Conservation (phyloP, 768 basidiomycete genomes). For the Hydnum rufescens region DNA sequence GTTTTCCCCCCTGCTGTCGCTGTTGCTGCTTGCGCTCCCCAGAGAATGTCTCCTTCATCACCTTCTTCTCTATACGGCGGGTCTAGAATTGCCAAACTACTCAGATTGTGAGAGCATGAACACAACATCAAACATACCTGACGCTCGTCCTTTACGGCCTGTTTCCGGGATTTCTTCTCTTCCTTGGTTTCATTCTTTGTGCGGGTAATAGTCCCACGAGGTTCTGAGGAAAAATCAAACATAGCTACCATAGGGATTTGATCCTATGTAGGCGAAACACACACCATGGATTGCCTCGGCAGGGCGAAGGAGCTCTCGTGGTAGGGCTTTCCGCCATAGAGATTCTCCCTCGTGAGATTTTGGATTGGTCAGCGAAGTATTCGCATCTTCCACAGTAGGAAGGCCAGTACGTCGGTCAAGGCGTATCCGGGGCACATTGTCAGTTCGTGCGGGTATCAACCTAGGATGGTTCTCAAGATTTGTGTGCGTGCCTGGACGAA, state of each 20-base stretch:
- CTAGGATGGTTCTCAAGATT: slow-evolving; percentile 95
- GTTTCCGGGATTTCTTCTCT: slow-evolving; percentile 25
- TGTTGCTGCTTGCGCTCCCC: slow-evolving; percentile 22
- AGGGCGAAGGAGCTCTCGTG: slow-evolving; percentile 1
- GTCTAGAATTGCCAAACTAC: slow-evolving; percentile 12
- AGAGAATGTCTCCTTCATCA: slow-evolving; percentile 22
- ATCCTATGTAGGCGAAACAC: neutral
- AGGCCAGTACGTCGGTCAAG: slow-evolving; percentile 64
- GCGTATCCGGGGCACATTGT: slow-evolving; percentile 40
- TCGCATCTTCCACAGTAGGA: slow-evolving; percentile 28
- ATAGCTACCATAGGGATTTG: too few relatives aligned
- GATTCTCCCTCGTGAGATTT: neutral
- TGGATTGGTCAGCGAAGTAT: slow-evolving; percentile 10
- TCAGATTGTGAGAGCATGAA: too few relatives aligned
- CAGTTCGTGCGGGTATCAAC: slow-evolving; percentile 45
- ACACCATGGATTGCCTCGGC: slow-evolving; percentile 12
- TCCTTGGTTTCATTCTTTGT: slow-evolving; percentile 47
- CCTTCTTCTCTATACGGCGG: slow-evolving; percentile 25
- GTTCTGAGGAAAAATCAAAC: too few relatives aligned
- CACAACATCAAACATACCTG: slow-evolving; percentile 17
- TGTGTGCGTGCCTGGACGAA: slow-evolving; percentile 96
- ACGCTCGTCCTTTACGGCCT: slow-evolving; percentile 24
- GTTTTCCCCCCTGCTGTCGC: neutral
- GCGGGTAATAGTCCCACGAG: slow-evolving; percentile 47
- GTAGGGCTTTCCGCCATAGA: neutral